Percentiles rank a stretch among this genome's conserved stretches.
phyloP scores from a whole-genome alignment of 2,329 filamentous ascomycete species.

The Trichoderma aggressivum region DNA sequence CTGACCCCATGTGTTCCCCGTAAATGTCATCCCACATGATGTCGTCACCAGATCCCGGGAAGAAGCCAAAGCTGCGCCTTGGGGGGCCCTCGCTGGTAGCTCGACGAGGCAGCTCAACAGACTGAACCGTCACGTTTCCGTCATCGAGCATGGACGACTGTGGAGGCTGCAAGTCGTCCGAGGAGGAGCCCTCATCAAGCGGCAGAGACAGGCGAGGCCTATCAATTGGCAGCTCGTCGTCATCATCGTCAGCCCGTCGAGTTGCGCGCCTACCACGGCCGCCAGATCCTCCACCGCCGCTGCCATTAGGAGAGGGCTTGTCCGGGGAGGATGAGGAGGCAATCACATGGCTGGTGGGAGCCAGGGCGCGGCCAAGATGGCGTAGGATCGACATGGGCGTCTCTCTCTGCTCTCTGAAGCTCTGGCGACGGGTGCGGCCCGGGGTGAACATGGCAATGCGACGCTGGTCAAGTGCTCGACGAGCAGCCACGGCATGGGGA shows the following conservation, averaged over 20 bases:
- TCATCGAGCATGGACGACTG: constrained; percentile 54
- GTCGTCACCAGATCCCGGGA: constrained; percentile 36
- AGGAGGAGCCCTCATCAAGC: constrained; percentile 49
- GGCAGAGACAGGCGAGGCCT: constrained; percentile 55
- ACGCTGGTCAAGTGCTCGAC: constrained; percentile 55
- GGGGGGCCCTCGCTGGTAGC: constrained; percentile 45
- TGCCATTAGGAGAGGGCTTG: constrained; percentile 30
- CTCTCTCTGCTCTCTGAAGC: constrained; percentile 53
- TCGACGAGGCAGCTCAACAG: constrained; percentile 58
- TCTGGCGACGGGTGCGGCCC: constrained; percentile 55
- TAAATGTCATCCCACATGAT: neutral
- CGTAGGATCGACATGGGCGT: constrained; percentile 53
- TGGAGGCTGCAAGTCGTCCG: constrained; percentile 51
- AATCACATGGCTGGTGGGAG: constrained; percentile 45
- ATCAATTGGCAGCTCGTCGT: constrained; percentile 49
- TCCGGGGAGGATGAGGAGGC: constrained; percentile 44
- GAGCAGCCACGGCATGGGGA: constrained; percentile 60
- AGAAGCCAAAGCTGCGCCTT: constrained; percentile 50
- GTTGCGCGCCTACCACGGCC: constrained; percentile 29
- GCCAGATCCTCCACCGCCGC: constrained; percentile 24
- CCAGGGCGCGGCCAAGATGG: constrained; percentile 52
- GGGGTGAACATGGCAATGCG: constrained; percentile 60
- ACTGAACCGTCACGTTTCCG: constrained; percentile 56
- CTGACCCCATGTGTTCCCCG: neutral
- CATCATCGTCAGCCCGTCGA: constrained; percentile 35